Conservation (phyloP, 2,329 filamentous ascomycete species). For the Sclerotinia borealis region DNA sequence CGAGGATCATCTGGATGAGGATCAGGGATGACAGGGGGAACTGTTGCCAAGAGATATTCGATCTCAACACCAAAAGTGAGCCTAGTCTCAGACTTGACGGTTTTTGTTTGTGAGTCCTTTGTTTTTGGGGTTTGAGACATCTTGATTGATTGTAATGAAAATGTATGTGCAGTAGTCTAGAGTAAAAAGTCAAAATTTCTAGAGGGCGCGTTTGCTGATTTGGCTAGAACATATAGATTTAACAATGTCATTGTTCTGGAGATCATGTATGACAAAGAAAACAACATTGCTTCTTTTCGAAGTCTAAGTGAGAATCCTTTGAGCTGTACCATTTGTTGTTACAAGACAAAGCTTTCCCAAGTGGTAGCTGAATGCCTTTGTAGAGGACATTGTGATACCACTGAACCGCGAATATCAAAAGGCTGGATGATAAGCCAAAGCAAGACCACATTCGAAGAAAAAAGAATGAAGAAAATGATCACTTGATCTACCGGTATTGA, state of each 20-base stretch:
- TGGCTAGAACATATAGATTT: not conserved
- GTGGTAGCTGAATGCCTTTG: not conserved
- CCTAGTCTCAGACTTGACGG: not conserved
- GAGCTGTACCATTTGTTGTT: not conserved
- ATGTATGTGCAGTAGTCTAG: not conserved
- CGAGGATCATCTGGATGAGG: not conserved
- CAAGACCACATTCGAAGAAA: not conserved
- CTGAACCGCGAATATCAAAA: not conserved
- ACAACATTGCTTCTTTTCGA: not conserved
- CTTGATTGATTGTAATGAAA: not conserved
- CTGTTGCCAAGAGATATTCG: not conserved
- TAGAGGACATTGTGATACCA: too few species aligned
- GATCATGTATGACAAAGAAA: not conserved
- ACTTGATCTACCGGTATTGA: not conserved
- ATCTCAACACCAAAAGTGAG: slow-evolving; percentile 10
- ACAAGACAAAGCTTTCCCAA: not conserved
- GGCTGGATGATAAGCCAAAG: not conserved
- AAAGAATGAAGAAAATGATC: not conserved
- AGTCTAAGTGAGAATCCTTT: not conserved
- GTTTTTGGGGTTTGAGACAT: not conserved
- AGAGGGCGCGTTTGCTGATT: not conserved
- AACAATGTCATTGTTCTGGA: not conserved
- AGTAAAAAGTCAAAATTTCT: not conserved
- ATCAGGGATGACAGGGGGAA: not conserved
- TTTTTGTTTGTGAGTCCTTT: not conserved